Conservation (phyloP, 495 filamentous ascomycete species). For the Penicillium malachiteum region DNA sequence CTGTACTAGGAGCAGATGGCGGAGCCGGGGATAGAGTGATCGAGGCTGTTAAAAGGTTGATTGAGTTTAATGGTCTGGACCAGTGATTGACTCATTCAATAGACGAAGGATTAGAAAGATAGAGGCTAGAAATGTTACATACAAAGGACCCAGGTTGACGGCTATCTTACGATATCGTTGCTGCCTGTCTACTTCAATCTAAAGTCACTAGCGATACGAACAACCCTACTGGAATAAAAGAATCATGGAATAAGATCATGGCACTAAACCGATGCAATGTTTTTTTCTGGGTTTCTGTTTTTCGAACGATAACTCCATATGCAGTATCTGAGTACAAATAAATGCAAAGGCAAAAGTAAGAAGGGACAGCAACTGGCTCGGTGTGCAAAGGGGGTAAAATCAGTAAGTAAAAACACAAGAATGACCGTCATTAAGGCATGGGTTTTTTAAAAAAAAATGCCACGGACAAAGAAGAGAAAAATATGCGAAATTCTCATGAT, state of each 20-base stretch:
- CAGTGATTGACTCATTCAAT: conserved; percentile 35
- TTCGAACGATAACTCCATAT: conserved; percentile 19
- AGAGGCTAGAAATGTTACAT: not conserved
- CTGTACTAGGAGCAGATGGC: conserved; percentile 39
- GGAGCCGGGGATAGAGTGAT: conserved; percentile 64
- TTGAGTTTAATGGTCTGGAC: conserved; percentile 88
- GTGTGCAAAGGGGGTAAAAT: not conserved
- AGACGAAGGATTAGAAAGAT: not conserved
- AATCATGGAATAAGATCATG: not conserved
- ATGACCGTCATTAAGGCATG: conserved; percentile 18
- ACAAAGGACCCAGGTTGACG: not conserved
- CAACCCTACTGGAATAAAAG: too few species aligned
- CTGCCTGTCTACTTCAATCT: too few species aligned
- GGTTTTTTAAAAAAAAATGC: not conserved
- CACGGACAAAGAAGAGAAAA: conserved; percentile 7
- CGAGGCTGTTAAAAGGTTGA: conserved; percentile 68
- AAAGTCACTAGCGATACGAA: not conserved
- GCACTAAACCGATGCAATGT: not conserved
- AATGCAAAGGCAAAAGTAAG: conserved; percentile 11
- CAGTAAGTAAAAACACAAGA: not conserved
- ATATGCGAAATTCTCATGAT: conserved; percentile 7
- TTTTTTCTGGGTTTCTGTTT: conserved; percentile 1
- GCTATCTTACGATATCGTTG: too few species aligned
- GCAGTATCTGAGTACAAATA: conserved; percentile 17
- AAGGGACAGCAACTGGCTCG: conserved; percentile 14